Conservation (phyloP, 345 rosid species). For the Acer campestre region DNA sequence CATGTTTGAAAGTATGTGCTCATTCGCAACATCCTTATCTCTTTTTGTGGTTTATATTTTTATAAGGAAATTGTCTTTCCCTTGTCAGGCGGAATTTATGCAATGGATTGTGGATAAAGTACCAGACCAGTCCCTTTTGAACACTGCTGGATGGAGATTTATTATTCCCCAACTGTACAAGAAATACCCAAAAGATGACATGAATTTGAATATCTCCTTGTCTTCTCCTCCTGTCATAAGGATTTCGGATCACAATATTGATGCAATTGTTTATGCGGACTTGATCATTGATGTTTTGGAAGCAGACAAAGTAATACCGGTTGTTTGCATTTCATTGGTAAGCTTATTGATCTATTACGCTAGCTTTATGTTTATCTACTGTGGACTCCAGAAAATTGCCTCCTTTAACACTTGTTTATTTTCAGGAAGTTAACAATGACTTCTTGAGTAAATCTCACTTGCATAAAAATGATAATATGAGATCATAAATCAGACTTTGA, state of each 20-base stretch:
- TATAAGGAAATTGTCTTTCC: constrained; percentile 20
- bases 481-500: not conserved
- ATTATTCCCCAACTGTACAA: constrained; percentile 87
- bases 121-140: constrained; percentile 84
- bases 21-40: not conserved
- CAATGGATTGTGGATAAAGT: constrained; percentile 87
- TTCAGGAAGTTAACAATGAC: not conserved
- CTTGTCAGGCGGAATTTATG: constrained; percentile 84
- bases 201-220: constrained; percentile 78
- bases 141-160: constrained; percentile 92
- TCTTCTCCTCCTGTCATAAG: constrained; percentile 81
- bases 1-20: constrained; percentile 3
- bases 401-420: not conserved
- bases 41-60: constrained; percentile 17
- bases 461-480: not conserved
- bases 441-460: not conserved
- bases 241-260: constrained; percentile 62
- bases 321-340: constrained; percentile 92
- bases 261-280: constrained; percentile 72
- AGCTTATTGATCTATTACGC: constrained; percentile 19
- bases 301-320: constrained; percentile 70
- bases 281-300: constrained; percentile 76
- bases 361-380: not conserved
- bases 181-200: constrained; percentile 85
- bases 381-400: not conserved